Evolutionary conservation across 805 yeast species (phyloP).

Genomic region (Lipomyces sp.): DNA sequence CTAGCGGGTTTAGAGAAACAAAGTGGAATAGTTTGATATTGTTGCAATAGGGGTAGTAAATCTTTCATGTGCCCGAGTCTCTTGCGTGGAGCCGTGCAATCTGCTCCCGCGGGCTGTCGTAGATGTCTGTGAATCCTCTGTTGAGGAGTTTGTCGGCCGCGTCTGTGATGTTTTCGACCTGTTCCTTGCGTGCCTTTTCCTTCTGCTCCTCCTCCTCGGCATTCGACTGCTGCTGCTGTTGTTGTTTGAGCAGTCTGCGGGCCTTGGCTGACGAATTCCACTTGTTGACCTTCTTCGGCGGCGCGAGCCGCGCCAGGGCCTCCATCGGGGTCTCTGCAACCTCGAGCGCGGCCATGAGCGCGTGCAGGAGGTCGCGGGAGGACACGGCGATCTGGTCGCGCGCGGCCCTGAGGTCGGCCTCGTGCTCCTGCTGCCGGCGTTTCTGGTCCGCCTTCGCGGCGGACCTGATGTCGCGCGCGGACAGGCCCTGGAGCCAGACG

Average conservation of each 20-base stretch:
- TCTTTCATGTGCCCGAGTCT: constrained; percentile 44
- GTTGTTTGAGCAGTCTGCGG: constrained; percentile 14
- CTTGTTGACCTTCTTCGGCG: constrained; percentile 9
- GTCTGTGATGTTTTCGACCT: constrained; percentile 47
- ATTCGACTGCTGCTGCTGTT: neutral
- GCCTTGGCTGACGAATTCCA: constrained; percentile 20
- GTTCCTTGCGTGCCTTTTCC: constrained; percentile 31
- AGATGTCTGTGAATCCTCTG: constrained; percentile 45
- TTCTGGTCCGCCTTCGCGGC: constrained; percentile 41
- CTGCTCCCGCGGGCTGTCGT: constrained; percentile 57
- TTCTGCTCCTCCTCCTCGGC: neutral
- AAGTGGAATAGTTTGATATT: neutral
- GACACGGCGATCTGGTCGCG: constrained; percentile 5
- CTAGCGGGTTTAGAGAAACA: neutral
- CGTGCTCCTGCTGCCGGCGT: constrained; percentile 26
- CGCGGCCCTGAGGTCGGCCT: constrained; percentile 8
- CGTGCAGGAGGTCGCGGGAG: constrained; percentile 30
- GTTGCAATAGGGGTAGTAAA: neutral
- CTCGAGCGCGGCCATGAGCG: constrained; percentile 47
- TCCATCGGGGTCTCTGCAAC: constrained; percentile 61
- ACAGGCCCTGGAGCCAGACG: constrained; percentile 41
- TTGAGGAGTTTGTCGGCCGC: constrained; percentile 46
- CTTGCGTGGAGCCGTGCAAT: constrained; percentile 46
- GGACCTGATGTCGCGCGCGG: constrained; percentile 39
- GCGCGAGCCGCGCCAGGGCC: constrained; percentile 42